Conservation (phyloP, 495 filamentous ascomycete genomes). For the Aspergillus diversus region DNA sequence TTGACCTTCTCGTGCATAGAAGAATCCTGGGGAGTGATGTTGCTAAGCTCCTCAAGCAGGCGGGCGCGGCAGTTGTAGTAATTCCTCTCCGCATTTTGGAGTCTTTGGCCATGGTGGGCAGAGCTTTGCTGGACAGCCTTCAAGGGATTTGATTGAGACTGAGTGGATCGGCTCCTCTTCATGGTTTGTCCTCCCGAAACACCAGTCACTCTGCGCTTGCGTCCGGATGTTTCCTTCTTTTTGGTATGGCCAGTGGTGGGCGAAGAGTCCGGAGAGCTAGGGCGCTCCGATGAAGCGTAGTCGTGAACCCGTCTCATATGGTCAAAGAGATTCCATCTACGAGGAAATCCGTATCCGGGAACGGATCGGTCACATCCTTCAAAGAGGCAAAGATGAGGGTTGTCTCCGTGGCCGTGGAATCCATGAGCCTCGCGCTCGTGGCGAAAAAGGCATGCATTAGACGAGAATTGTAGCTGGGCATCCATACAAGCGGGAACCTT, state of each 20-base stretch:
- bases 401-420: slow-evolving; percentile 91
- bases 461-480: slow-evolving; percentile 74
- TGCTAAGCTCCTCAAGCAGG: slow-evolving; percentile 46
- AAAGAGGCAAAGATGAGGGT: slow-evolving; percentile 84
- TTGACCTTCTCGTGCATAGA: slow-evolving; percentile 53
- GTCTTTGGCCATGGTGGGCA: slow-evolving; percentile 46
- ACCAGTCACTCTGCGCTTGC: slow-evolving; percentile 47
- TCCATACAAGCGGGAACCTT: slow-evolving; percentile 77
- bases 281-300: slow-evolving; percentile 59
- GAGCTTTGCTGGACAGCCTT: slow-evolving; percentile 40
- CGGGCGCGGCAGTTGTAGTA: slow-evolving; percentile 49
- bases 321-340: slow-evolving; percentile 91
- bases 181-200: slow-evolving; percentile 44
- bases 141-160: slow-evolving; percentile 40
- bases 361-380: slow-evolving; percentile 80
- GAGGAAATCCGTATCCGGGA: slow-evolving; percentile 82
- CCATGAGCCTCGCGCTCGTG: slow-evolving; percentile 94
- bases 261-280: slow-evolving; percentile 49
- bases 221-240: slow-evolving; percentile 47
- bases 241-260: slow-evolving; percentile 35
- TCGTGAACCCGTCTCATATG: slow-evolving; percentile 95
- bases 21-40: slow-evolving; percentile 47
- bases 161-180: slow-evolving; percentile 51
- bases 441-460: slow-evolving; percentile 90
- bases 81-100: slow-evolving; percentile 49